phyloP scores from a whole-genome alignment of 2,329 filamentous ascomycete species.

The Penicillium sp. region DNA sequence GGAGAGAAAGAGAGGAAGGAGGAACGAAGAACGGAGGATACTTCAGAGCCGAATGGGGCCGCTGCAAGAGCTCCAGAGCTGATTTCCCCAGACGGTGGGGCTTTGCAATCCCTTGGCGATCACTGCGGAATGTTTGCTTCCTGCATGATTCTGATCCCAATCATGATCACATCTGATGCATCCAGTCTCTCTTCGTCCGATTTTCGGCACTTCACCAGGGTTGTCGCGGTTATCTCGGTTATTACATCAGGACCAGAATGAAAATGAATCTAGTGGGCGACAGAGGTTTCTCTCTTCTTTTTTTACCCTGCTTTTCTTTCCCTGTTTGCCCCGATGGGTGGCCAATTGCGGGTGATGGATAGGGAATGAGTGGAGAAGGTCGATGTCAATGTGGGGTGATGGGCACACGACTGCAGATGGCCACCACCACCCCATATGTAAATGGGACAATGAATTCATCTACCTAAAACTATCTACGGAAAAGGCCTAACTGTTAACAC shows the following conservation, averaged over 20 bases:
- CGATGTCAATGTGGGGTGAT: not conserved
- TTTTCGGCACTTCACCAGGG: not conserved
- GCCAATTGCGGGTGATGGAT: not conserved
- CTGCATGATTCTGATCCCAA: no score
- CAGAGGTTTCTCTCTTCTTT: not conserved
- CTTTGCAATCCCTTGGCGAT: slow-evolving; percentile 5
- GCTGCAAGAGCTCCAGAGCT: not conserved
- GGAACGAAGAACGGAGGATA: not conserved
- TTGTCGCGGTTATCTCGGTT: not conserved
- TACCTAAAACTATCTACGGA: no score
- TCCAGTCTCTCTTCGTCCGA: not conserved
- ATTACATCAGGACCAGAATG: not conserved
- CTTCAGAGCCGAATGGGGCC: not conserved
- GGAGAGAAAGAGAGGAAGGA: not conserved
- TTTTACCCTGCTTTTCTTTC: not conserved
- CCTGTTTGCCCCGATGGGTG: not conserved
- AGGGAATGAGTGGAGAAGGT: not conserved
- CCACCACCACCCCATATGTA: no score
- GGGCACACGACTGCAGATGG: not conserved
- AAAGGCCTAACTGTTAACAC: no score
- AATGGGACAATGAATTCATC: no score
- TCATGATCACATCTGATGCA: no score
- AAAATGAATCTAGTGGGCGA: not conserved
- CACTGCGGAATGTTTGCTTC: not conserved
- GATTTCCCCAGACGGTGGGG: slow-evolving; percentile 9